Base-by-base conservation (phyloP, 2,329 filamentous ascomycete species). In the Ophiostoma quercus region DNA sequence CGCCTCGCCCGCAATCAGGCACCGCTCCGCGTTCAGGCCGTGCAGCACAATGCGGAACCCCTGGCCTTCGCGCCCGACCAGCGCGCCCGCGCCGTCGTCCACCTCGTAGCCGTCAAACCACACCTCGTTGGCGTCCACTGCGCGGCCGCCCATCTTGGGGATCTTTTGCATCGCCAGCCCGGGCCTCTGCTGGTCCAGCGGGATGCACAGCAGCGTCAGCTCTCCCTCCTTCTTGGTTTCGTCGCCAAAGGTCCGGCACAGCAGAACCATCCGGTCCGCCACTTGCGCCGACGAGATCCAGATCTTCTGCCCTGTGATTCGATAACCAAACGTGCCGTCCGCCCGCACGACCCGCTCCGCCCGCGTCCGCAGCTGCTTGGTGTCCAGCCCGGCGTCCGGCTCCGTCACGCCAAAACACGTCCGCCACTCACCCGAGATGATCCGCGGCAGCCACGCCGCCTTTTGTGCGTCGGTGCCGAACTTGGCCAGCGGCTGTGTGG, bases 231-330 rank as follows among this genome's bases (percentile, higher is more conserved):
- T 47, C 12, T 12, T 19, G 11, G 32, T 60, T 0, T 34, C 5
- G 5, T 34, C 34, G 34, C 8, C 8, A 34, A 5, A 34, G 34
- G 92, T 96, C 0, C 92, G 86, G 0, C 91, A 91, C 0, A 96
- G 84, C 0, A 96, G 83, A 3, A 96, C 88, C 92, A 96, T 96
- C 75, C 92, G 92, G 3, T 84, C 84, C 0, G 92, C 92, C 0
- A 94, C 90, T 77, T 96, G 91, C 0, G 92, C 92, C 68, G 88
- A 94, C 0, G 91, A 92, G 69, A 95, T 96, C 92, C 92, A 96
- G 69, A 94, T 94, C 80, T 96, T 96, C 77, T 94, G 91, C 0
- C 92, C 92, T 0, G 62, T 65, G n/a, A 65, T 65, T 0, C 80
- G 82, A 76, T 94, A 96, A 3, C 81, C 83, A 1, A 14, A 67